Evolutionary conservation across 176 grass and related monocot genomes (phyloP).

Genomic region (Oryza rufipogon): DNA sequence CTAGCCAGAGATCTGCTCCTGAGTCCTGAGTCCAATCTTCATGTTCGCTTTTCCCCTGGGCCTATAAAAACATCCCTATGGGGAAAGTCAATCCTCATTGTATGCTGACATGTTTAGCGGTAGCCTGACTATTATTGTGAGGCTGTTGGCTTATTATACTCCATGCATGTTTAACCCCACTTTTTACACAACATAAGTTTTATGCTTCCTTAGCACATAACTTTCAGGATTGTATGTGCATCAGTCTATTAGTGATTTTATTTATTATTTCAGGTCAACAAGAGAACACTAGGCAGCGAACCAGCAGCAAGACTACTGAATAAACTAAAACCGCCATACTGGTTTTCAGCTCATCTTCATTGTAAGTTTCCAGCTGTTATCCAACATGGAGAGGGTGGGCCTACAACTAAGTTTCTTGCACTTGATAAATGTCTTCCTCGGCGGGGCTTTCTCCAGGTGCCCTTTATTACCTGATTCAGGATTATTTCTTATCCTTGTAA

Average conservation of each 20-base stretch:
- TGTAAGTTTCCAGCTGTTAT: conserved; percentile 78
- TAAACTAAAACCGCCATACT: conserved; percentile 76
- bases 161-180: not conserved
- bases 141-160: conserved; percentile 19
- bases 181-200: conserved; percentile 12
- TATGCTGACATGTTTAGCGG: not conserved
- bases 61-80: conserved; percentile 22
- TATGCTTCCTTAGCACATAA: conserved; percentile 17
- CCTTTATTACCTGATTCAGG: not conserved
- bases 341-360: conserved; percentile 87
- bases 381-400: conserved; percentile 67
- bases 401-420: conserved; percentile 79
- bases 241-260: not conserved
- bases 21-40: not conserved
- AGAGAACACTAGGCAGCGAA: conserved; percentile 67
- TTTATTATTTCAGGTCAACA: conserved; percentile 60
- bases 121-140: not conserved
- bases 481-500: conserved; percentile 16
- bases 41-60: not conserved
- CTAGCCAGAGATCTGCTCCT: not conserved
- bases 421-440: conserved; percentile 89
- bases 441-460: conserved; percentile 78
- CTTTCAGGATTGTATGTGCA: conserved; percentile 17
- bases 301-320: conserved; percentile 80
- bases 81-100: not conserved